Base-by-base conservation (phyloP, 768 basidiomycete species). In the Lactarius deliciosus region DNA sequence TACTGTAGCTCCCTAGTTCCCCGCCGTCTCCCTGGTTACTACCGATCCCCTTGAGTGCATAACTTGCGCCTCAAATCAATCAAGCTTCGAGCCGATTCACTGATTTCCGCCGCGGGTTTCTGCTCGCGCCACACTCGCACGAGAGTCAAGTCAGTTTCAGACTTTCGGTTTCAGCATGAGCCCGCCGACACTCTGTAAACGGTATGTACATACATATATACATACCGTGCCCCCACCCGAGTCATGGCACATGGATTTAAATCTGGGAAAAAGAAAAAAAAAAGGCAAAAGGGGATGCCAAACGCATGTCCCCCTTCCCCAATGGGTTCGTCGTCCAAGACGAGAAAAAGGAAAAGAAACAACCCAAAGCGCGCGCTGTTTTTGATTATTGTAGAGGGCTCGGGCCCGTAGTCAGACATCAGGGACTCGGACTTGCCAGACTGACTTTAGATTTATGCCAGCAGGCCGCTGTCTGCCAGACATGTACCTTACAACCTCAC, bases 71-170 rank as follows among this genome's bases (percentile, higher is more conserved):
- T 53, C 50, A 10, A 22, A 50, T 50, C 25, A 25, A 53, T 53
- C 50, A n/a, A 53, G 50, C 22, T 53, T 53, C 22, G 22, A 53
- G 50, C 22, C 50, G 50, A 53, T 53, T 25, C 50, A 53, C 50
- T 53, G 22, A 13, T 53, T 36, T 36, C 11, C 22, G 47, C 47
- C 47, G 50, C 50, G 50, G 50, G 13, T 25, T 53, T 53, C 25
- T 25, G 50, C 50, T 53, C 50, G 50, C 50, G 50, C 50, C 50
- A 53, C 50, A 53, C 50, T 53, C 50, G 50, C 50, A 53, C 50
- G 22, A 53, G 50, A 53, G 50, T 53, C 50, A 53, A 53, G 50
- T 53, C 22, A 5, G 50, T 50, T 50, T 47, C 45, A 47, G n/a
- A 38, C 38, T 25, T 50, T 53, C 43, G 20, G 43, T 25, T 41